phyloP scores from a whole-genome alignment of 169 alveolate species.

The Plasmodium yoelii region DNA sequence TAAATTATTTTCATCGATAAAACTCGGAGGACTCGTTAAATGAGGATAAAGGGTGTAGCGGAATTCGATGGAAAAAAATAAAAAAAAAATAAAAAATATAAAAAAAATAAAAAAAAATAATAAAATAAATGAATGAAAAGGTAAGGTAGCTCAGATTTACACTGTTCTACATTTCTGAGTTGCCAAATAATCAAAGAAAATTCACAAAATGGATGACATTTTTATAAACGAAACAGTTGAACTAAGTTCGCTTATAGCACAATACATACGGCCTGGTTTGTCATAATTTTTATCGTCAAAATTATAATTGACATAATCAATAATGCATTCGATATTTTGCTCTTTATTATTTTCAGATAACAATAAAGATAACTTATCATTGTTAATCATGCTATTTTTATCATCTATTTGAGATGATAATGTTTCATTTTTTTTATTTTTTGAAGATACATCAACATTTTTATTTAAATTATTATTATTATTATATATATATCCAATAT shows the following conservation, averaged over 20 bases:
- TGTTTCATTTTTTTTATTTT: slow-evolving; percentile 51
- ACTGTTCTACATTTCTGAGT: no score
- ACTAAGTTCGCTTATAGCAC: slow-evolving; percentile 30
- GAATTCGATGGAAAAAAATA: no score
- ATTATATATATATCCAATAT: background rate
- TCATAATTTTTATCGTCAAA: slow-evolving; percentile 20
- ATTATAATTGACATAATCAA: slow-evolving; percentile 47
- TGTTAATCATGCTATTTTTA: slow-evolving; percentile 27
- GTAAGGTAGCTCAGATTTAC: no score
- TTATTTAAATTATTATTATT: slow-evolving; percentile 21
- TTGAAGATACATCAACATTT: slow-evolving; percentile 26
- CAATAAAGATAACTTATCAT: slow-evolving; percentile 49
- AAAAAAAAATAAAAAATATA: no score
- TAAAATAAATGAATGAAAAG: no score
- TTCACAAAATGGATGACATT: slow-evolving; percentile 41
- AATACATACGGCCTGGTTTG: slow-evolving; percentile 61
- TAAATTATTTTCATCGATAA: no score
- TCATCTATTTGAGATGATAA: slow-evolving; percentile 6
- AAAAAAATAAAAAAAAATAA: no score
- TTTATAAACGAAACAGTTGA: slow-evolving; percentile 66
- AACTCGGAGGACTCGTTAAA: no score
- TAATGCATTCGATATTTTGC: slow-evolving; percentile 62
- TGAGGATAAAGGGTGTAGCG: no score
- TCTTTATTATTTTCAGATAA: slow-evolving; percentile 53
- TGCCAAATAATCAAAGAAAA: no score